Base-by-base conservation (phyloP, 257 asterid species). In the Fraxinus anomala region DNA sequence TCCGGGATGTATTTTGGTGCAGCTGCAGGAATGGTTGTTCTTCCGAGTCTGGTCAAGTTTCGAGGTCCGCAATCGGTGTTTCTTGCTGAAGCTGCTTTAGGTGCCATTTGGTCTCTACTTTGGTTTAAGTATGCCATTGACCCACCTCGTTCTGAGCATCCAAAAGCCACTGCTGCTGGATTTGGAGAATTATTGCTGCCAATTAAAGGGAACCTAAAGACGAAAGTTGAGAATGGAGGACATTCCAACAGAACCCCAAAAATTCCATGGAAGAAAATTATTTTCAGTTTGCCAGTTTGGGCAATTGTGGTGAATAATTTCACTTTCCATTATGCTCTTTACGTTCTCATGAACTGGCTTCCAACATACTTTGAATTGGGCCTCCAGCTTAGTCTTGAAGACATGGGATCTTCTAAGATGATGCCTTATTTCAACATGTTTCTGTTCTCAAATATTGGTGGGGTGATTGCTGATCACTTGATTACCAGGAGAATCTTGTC, bases 351-450 rank as follows among this genome's bases (percentile, higher is more conserved):
- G 98, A 94, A 94, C 68, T 94, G 98, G 98, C 98, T 94, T 54
- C 98, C 98, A 0, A 94, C 98, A 1, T 94, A 94, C 85, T 94
- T 94, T 49, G 97, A 94, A 34, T 72, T 92, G 78, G 98, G 97
- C 19, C 93, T 94, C 68, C 85, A 86, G 85, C 88, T 83, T 40
- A 91, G 98, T 74, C 97, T 94, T 73, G 94, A 92, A 80, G 97
- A 94, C 67, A 94, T 94, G 98, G 98, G 98, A 5, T 92, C 97
- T 67, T 94, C 98, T 6, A 94, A 92, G 85, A 94, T 94, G 98
- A 80, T 94, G 85, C 97, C 97, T 56, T 94, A 92, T 68, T 78
- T 92, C 33, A 92, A 91, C 90, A 94, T 94, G 97, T 92, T 94
- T 81, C 8, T 94, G 24, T 94, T 91, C 91, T 92, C 97, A 36